Evolutionary conservation across 495 filamentous ascomycete genomes (phyloP).

Genomic region (Aspergillus homomorphus): DNA sequence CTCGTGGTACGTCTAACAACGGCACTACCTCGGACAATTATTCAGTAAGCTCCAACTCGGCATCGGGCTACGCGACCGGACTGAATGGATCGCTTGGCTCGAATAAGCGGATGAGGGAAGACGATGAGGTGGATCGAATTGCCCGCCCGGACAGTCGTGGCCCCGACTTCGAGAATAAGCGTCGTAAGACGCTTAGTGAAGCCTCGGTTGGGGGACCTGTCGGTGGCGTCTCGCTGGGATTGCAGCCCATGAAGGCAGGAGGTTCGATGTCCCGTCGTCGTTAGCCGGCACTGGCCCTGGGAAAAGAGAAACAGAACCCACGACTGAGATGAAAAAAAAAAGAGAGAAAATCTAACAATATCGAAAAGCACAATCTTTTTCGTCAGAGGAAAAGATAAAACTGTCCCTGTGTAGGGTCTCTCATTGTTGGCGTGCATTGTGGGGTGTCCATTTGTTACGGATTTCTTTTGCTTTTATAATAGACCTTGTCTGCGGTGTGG

Average conservation of each 20-base stretch:
- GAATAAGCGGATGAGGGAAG: constrained; percentile 76
- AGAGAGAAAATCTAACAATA: constrained; percentile 3
- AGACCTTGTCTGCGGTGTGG: constrained; percentile 20
- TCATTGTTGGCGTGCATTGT: constrained; percentile 16
- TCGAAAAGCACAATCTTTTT: background rate
- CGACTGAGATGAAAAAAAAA: constrained; percentile 4
- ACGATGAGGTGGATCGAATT: constrained; percentile 71
- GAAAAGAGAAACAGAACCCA: background rate
- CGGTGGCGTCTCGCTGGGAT: constrained; percentile 34
- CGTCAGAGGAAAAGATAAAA: constrained; percentile 13
- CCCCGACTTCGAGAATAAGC: constrained; percentile 69
- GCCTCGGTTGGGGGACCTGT: constrained; percentile 48
- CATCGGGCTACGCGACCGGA: constrained; percentile 52
- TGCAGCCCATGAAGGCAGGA: constrained; percentile 47
- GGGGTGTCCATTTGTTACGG: constrained; percentile 17
- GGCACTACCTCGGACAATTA: constrained; percentile 69
- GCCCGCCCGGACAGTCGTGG: constrained; percentile 65
- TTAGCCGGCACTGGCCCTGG: constrained; percentile 18
- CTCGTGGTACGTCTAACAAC: constrained; percentile 64
- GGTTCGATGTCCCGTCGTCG: constrained; percentile 39
- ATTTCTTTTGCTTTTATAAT: constrained; percentile 25
- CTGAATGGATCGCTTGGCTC: constrained; percentile 66
- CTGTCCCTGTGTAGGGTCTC: constrained; percentile 5
- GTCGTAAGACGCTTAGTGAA: constrained; percentile 76
- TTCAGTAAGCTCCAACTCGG: constrained; percentile 52